Percentiles rank a stretch among this genome's conserved stretches.
Evolutionary conservation across 1,284 basidiomycete species (phyloP).

Genomic region (Fomitopsis pinicola): DNA sequence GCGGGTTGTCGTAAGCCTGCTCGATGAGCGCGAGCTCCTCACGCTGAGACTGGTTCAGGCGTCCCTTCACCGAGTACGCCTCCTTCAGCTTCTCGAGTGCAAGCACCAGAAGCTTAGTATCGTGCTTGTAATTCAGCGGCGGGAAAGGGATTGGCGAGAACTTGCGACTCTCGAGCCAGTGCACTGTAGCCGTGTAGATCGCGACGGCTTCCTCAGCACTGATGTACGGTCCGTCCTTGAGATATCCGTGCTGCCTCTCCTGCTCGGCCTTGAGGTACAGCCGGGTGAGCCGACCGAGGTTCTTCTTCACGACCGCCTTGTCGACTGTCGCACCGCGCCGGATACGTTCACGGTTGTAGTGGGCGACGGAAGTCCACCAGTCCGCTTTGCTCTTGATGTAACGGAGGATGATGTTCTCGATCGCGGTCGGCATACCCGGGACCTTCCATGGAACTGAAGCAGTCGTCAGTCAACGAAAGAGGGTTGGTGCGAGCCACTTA

Average conservation of each 20-base stretch:
- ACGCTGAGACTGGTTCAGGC: slow-evolving; percentile 93
- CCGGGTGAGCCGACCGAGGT: slow-evolving; percentile 85
- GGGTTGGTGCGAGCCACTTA: slow-evolving; percentile 30
- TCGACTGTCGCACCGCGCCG: slow-evolving; percentile 97
- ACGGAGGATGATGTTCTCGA: slow-evolving; percentile 98
- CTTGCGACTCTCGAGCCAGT: slow-evolving; percentile 96
- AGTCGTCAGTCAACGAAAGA: not conserved
- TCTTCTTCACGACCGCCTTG: slow-evolving; percentile 98
- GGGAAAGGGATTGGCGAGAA: slow-evolving; percentile 98
- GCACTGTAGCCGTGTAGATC: slow-evolving; percentile 95
- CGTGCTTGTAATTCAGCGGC: slow-evolving; percentile 96
- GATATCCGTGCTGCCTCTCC: slow-evolving; percentile 93
- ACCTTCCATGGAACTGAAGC: slow-evolving; percentile 86
- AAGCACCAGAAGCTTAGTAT: slow-evolving; percentile 92
- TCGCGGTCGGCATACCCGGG: slow-evolving; percentile 95
- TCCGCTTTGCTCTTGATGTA: slow-evolving; percentile 99
- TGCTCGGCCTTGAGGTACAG: slow-evolving; percentile 97
- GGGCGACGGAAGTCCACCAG: slow-evolving; percentile 97
- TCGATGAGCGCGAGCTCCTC: slow-evolving; percentile 96
- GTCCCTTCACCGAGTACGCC: slow-evolving; percentile 96
- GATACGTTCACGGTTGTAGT: slow-evolving; percentile 93
- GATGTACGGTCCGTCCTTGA: slow-evolving; percentile 97
- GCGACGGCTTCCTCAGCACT: slow-evolving; percentile 97
- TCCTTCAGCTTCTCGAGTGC: slow-evolving; percentile 97
- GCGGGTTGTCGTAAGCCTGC: slow-evolving; percentile 94